These are phyloP conservation scores for Pisolithus marmoratus DNA, from an alignment of 768 basidiomycete species.

Conservation along the genomic window DNA sequence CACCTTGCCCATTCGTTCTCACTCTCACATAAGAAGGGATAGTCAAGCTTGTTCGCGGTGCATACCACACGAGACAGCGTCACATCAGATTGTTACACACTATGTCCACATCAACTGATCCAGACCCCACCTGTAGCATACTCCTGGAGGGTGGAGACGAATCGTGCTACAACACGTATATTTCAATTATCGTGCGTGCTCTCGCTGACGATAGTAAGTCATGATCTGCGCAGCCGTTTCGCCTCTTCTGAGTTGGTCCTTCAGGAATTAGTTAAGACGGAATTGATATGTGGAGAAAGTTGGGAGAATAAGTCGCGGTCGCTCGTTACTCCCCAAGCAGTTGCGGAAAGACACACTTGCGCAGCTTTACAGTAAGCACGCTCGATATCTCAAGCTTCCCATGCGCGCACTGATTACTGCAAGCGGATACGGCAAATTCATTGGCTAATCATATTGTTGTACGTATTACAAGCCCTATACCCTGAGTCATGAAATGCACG, in stretches of 20 bases:
- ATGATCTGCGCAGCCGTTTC: constrained; percentile 7
- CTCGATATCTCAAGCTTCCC: neutral
- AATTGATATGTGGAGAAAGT: constrained; percentile 33
- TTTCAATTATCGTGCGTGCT: constrained; percentile 46
- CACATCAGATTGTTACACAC: constrained; percentile 23
- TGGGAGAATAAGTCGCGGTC: constrained; percentile 11
- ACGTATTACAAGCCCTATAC: constrained; percentile 45
- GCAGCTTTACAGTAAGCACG: constrained; percentile 70
- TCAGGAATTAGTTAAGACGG: constrained; percentile 48
- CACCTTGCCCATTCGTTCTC: constrained; percentile 60
- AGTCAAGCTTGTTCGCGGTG: constrained; percentile 92
- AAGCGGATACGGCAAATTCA: constrained; percentile 77
- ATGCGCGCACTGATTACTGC: neutral
- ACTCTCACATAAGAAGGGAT: constrained; percentile 54
- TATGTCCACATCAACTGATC: constrained; percentile 52
- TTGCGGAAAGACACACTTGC: constrained; percentile 64
- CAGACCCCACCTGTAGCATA: constrained; percentile 69
- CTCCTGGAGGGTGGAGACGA: constrained; percentile 63
- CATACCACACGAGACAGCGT: constrained; percentile 73
- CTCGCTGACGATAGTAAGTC: constrained; percentile 47
- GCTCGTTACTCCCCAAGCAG: constrained; percentile 44
- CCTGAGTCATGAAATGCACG: constrained; percentile 79
- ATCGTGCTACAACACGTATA: constrained; percentile 66
- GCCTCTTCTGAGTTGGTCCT: constrained; percentile 57
- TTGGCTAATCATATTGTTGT: constrained; percentile 66